phyloP scores from a whole-genome alignment of 1,139 yeast species.

The Candida sanyaensis region DNA sequence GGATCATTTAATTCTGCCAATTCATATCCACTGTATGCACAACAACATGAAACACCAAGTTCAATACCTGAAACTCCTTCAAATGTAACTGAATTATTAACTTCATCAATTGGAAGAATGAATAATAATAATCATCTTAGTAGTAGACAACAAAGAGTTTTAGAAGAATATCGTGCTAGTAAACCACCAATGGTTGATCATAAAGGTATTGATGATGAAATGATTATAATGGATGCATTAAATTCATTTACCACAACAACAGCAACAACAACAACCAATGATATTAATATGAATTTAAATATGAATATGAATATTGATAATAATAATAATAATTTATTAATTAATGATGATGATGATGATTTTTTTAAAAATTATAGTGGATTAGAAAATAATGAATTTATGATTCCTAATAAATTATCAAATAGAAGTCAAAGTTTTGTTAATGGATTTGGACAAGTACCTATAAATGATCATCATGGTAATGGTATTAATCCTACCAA shows the following conservation, averaged over 20 bases:
- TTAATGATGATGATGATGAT: slow-evolving; percentile 13
- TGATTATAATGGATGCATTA: slow-evolving; percentile 11
- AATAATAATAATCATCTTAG: background rate
- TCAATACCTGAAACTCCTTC: slow-evolving; percentile 20
- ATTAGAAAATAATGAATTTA: slow-evolving; percentile 10
- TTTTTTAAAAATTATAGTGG: slow-evolving; percentile 13
- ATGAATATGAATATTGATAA: background rate
- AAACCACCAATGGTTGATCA: slow-evolving; percentile 14
- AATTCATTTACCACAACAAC: background rate
- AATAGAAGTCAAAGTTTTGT: background rate
- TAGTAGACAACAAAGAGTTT: slow-evolving; percentile 9
- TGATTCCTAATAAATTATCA: background rate
- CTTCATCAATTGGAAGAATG: slow-evolving; percentile 10
- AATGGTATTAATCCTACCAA: background rate
- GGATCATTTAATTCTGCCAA: slow-evolving; percentile 24
- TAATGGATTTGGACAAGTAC: slow-evolving; percentile 2
- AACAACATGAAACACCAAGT: slow-evolving; percentile 11
- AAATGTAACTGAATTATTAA: slow-evolving; percentile 22
- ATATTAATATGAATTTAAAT: background rate
- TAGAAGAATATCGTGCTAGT: slow-evolving; percentile 16
- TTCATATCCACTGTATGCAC: slow-evolving; percentile 15
- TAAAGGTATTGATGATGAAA: slow-evolving; percentile 17
- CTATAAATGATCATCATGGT: background rate
- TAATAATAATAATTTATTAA: background rate
- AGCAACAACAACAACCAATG: background rate